These are phyloP conservation scores for Cerrena zonata DNA, from an alignment of 1,284 basidiomycete species.

Conservation along the genomic window DNA sequence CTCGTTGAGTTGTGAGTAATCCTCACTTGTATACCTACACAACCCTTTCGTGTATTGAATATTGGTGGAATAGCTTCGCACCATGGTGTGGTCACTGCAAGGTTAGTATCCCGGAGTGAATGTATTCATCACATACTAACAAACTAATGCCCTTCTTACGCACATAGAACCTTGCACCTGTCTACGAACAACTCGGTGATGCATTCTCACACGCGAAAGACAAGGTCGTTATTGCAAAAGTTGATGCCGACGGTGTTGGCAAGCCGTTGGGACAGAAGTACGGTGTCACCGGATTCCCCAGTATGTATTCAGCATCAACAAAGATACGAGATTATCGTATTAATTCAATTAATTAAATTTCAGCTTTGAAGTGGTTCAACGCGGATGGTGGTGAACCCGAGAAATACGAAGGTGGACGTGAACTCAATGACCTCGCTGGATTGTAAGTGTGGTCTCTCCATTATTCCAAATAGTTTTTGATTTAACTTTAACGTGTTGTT, in stretches of 20 bases:
- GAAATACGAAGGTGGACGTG: slow-evolving; percentile 75
- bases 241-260: slow-evolving; percentile 86
- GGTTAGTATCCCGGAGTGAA: slow-evolving; percentile 31
- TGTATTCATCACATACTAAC: slow-evolving; percentile 8
- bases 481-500: neutral
- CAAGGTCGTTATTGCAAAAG: slow-evolving; percentile 86
- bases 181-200: slow-evolving; percentile 85
- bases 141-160: no score
- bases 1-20: slow-evolving; percentile 81
- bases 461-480: slow-evolving; percentile 1
- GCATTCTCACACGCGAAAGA: slow-evolving; percentile 73
- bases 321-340: neutral
- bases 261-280: slow-evolving; percentile 68
- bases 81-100: slow-evolving; percentile 88
- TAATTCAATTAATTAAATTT: neutral
- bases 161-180: slow-evolving; percentile 74
- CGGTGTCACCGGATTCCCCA: slow-evolving; percentile 82
- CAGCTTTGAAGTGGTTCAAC: slow-evolving; percentile 89
- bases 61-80: slow-evolving; percentile 52
- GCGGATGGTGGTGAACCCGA: slow-evolving; percentile 56
- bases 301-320: slow-evolving; percentile 48
- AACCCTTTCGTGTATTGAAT: slow-evolving; percentile 1
- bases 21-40: neutral
- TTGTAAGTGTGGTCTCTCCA: slow-evolving; percentile 51
- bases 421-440: slow-evolving; percentile 69